Evolutionary conservation across 768 basidiomycete species (phyloP), one percentile per base, ranked within the genome.

Genomic region (Xerocomus potaroensis): DNA sequence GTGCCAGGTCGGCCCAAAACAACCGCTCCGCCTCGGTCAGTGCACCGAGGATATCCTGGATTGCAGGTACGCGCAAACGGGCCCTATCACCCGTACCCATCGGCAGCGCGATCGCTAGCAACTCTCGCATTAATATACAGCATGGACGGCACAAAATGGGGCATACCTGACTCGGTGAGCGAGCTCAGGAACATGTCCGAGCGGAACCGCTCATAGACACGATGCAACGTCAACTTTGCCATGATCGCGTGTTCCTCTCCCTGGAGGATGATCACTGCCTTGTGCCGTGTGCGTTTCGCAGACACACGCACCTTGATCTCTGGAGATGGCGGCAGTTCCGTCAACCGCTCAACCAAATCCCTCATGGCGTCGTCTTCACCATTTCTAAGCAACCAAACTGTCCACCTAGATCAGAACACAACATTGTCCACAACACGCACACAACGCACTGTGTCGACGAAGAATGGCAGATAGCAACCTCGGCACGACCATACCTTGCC

Each of bases 131-230:
- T n/a, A 67, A 27, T 12, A 27, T 8, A 10, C 14, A 4, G 3
- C 18, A 12, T 24, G n/a, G 16, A 26, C 24, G 6, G 43, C 37
- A 23, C 48, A 34, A 33, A 11, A 29, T 29, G 22, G 34, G 14
- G 69, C 90, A 29, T 57, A 95, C 93, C 84, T 1, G 95, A 95
- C 62, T 98, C 95, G 0, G 85, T 78, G 19, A 97, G 69, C 15
- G 93, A 93, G 59, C 85, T 92, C 48, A 96, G 72, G 62, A 93
- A 88, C 72, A 96, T 87, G 61, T 97, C 93, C 0, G 80, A 75
- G 26, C 80, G 79, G 71, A 95, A 91, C 7, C 81, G 81, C 30
- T 77, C 75, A 54, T 93, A 83, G 1, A 86, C 87, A 22, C 83
- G 78, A 43, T 88, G 81, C 23, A 97, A 67, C 1, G 81, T 83